Conservation (phyloP, 331 rosid genomes). For the Acacia concinna region DNA sequence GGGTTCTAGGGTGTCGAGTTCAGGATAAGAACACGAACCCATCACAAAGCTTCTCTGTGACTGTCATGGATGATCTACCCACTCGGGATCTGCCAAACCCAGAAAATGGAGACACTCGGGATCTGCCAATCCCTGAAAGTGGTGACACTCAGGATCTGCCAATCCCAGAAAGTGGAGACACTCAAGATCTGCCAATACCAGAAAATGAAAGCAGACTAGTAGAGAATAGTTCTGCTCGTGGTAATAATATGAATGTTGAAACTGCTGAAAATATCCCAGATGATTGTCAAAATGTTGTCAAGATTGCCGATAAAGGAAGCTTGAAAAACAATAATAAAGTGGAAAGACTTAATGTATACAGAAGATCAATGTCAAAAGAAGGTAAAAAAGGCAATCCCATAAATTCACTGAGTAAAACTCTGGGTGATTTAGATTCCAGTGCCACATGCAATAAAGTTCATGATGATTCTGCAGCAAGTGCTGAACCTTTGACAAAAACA, state of each 20-base stretch:
- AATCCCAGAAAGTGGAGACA: constrained; percentile 52
- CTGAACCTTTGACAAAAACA: constrained; percentile 51
- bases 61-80: constrained; percentile 47
- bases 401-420: constrained; percentile 43
- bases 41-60: constrained; percentile 45
- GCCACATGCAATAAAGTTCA: constrained; percentile 40
- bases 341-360: constrained; percentile 70
- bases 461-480: constrained; percentile 50
- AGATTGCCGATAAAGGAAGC: constrained; percentile 49
- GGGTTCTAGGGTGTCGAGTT: constrained; percentile 91
- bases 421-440: constrained; percentile 47
- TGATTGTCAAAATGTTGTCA: constrained; percentile 49
- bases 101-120: constrained; percentile 52
- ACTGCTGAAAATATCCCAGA: constrained; percentile 46
- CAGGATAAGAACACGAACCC: constrained; percentile 49
- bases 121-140: constrained; percentile 40
- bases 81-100: constrained; percentile 55
- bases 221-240: constrained; percentile 55
- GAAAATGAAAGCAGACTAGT: constrained; percentile 50
- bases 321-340: constrained; percentile 46
- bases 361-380: constrained; percentile 70
- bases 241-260: constrained; percentile 57
- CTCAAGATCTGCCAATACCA: constrained; percentile 13
- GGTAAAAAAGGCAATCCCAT: constrained; percentile 54
- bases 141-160: constrained; percentile 46